Evolutionary conservation across 208 protist species (phyloP).

Genomic region (Leishmania tarentolae): DNA sequence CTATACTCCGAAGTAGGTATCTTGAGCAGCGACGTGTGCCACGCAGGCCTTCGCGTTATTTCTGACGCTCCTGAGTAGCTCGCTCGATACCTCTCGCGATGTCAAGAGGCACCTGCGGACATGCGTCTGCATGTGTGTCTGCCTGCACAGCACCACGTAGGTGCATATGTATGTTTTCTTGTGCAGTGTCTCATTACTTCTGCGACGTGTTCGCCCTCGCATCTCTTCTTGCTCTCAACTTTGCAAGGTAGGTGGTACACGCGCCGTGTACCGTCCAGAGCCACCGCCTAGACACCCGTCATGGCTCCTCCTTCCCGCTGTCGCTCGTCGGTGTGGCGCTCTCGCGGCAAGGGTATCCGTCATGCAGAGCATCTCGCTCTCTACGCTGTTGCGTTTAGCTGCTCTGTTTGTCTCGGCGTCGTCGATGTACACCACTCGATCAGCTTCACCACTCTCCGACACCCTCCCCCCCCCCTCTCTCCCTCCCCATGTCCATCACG

Average conservation of each 20-base stretch:
- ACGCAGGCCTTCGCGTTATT: background rate
- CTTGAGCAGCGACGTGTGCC: background rate
- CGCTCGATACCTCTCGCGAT: background rate
- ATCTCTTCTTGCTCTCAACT: background rate
- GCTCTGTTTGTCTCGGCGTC: no score
- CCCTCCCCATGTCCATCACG: background rate
- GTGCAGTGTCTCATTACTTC: background rate
- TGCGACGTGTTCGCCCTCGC: background rate
- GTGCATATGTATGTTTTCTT: background rate
- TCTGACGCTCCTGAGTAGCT: background rate
- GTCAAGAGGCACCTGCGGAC: background rate
- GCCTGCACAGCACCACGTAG: background rate
- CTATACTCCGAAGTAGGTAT: constrained; percentile 37
- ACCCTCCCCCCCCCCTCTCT: background rate
- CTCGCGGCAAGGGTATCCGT: background rate
- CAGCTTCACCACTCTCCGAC: background rate
- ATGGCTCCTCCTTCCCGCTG: background rate
- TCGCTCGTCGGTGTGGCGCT: background rate
- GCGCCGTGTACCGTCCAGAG: background rate
- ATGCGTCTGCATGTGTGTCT: background rate
- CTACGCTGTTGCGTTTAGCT: no score
- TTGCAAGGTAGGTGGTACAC: background rate
- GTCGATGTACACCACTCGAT: background rate
- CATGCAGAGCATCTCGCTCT: background rate
- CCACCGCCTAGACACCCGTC: background rate